Percentiles rank a stretch among this genome's conserved stretches.
These are phyloP conservation scores for Pugionium cornutum DNA, from an alignment of 345 rosid genomes.

Conservation along the genomic window DNA sequence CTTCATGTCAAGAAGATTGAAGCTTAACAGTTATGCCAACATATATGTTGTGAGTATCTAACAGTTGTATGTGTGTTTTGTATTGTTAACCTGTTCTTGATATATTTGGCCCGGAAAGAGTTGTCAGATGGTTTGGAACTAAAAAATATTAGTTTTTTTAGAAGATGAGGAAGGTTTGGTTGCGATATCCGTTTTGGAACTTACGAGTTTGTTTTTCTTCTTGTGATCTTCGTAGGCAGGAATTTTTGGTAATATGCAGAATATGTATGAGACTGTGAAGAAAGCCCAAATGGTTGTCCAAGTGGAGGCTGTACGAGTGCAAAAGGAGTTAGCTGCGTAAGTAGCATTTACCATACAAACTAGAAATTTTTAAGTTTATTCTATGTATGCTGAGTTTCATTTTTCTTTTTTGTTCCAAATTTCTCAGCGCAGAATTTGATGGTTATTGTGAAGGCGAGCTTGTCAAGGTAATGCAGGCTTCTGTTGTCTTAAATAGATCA, in stretches of 20 bases:
- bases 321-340: constrained; percentile 87
- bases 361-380: constrained; percentile 1
- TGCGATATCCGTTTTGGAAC: not conserved
- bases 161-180: not conserved
- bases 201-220: constrained; percentile 24
- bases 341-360: constrained; percentile 24
- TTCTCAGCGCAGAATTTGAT: constrained; percentile 86
- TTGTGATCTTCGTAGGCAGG: constrained; percentile 63
- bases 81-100: not conserved
- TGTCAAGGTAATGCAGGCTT: constrained; percentile 57
- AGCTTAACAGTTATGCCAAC: too few species aligned
- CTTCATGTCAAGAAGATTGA: not conserved
- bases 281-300: constrained; percentile 99
- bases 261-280: constrained; percentile 85
- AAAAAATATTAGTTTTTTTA: not conserved
- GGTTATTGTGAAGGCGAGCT: constrained; percentile 97
- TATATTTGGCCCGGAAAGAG: not conserved
- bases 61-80: not conserved
- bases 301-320: constrained; percentile 91
- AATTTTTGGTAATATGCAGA: constrained; percentile 87
- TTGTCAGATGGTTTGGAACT: not conserved
- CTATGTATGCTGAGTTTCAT: constrained; percentile 31
- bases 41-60: too few species aligned
- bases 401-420: constrained; percentile 1
- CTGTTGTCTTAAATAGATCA: not conserved